These are phyloP conservation scores for Xylaria sp. DNA, from an alignment of 2,329 filamentous ascomycete species.

Conservation along the genomic window DNA sequence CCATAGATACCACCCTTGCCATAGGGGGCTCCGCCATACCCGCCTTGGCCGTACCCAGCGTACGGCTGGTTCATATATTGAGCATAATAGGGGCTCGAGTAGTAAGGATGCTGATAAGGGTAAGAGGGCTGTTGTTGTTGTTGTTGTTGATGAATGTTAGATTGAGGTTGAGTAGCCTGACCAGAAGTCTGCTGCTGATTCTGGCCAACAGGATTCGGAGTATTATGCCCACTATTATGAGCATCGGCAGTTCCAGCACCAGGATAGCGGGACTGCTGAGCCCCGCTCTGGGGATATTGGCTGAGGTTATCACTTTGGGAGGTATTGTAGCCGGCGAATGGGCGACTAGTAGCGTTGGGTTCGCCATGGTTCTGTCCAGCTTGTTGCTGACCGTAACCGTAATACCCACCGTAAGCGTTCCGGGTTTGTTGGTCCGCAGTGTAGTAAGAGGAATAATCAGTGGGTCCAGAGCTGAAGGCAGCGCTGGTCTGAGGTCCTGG, in stretches of 20 bases:
- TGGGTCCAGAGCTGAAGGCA: slow-evolving; percentile 77
- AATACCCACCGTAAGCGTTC: slow-evolving; percentile 82
- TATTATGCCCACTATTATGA: slow-evolving; percentile 89
- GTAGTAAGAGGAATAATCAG: slow-evolving; percentile 88
- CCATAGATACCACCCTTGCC: slow-evolving; percentile 66
- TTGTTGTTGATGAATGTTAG: slow-evolving; percentile 51
- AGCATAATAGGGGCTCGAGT: slow-evolving; percentile 70
- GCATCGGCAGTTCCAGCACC: slow-evolving; percentile 69
- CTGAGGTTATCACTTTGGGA: slow-evolving; percentile 71
- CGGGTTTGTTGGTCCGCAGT: slow-evolving; percentile 80
- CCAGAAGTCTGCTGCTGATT: slow-evolving; percentile 57
- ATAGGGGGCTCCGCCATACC: slow-evolving; percentile 61
- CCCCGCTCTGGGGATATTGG: slow-evolving; percentile 80
- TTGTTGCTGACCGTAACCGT: slow-evolving; percentile 66
- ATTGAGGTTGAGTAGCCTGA: slow-evolving; percentile 51
- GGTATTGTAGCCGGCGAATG: slow-evolving; percentile 78
- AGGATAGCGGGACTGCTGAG: slow-evolving; percentile 70
- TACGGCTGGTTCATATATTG: slow-evolving; percentile 66
- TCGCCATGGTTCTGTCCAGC: slow-evolving; percentile 77
- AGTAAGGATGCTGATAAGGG: slow-evolving; percentile 58
- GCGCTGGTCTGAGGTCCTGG: slow-evolving; percentile 68
- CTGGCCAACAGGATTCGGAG: slow-evolving; percentile 80
- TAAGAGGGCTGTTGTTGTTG: slow-evolving; percentile 48
- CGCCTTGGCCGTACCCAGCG: slow-evolving; percentile 62
- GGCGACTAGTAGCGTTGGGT: slow-evolving; percentile 76